Conservation (phyloP, 495 filamentous ascomycete species). For the Oleoguttula mirabilis region DNA sequence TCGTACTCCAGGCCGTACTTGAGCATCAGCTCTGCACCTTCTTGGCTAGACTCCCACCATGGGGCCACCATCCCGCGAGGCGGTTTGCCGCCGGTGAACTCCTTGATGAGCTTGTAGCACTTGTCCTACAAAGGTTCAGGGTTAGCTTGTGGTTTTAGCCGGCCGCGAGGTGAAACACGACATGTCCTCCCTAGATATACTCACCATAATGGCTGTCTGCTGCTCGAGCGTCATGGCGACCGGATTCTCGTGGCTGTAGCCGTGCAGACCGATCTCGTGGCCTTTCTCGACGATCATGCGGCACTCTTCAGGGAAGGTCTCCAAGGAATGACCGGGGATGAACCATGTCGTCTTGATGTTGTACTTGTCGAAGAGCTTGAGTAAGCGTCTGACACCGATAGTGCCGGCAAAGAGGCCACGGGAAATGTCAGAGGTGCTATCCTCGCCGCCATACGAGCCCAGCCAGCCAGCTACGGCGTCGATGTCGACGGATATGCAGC, state of each 20-base stretch:
- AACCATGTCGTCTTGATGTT: conserved; percentile 77
- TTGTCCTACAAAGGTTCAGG: no score
- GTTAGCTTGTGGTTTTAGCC: no score
- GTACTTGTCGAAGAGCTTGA: conserved; percentile 68
- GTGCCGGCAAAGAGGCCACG: conserved; percentile 63
- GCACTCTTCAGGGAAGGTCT: conserved; percentile 68
- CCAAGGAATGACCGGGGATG: conserved; percentile 68
- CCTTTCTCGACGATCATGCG: conserved; percentile 60
- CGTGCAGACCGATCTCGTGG: conserved; percentile 55
- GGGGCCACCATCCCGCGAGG: conserved; percentile 53
- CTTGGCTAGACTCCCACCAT: conserved; percentile 40
- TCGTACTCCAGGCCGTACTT: conserved; percentile 34
- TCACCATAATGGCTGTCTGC: conserved; percentile 62
- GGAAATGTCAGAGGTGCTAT: conserved; percentile 55
- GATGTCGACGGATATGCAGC: conserved; percentile 41
- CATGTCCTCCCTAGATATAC: no score
- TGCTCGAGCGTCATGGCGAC: conserved; percentile 60
- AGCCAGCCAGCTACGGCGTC: conserved; percentile 65
- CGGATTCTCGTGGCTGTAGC: conserved; percentile 67
- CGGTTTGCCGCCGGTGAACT: conserved; percentile 60
- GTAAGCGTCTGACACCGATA: conserved; percentile 55
- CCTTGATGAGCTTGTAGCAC: conserved; percentile 57
- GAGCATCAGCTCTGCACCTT: conserved; percentile 38
- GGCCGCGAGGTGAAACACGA: neutral
- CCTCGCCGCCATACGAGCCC: conserved; percentile 60